Evolutionary conservation across 192 early-diverging fungal species (phyloP).

Genomic region (Diversispora epigaea): DNA sequence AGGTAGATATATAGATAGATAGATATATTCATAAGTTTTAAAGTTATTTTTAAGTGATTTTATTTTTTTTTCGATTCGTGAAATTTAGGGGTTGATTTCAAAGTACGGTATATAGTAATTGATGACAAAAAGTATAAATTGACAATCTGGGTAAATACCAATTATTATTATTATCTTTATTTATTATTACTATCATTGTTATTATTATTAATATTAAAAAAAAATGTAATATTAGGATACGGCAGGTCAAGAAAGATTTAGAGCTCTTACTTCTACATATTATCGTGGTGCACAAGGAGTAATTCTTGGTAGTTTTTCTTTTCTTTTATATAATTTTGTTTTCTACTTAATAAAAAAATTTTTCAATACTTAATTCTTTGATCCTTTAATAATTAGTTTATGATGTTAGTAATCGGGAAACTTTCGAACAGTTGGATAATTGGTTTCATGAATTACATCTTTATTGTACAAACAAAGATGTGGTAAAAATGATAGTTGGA

Average conservation of each 20-base stretch:
- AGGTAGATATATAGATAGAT: constrained; percentile 41
- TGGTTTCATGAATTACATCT: constrained; percentile 97
- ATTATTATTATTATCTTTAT: too few species aligned
- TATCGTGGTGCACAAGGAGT: constrained; percentile 98
- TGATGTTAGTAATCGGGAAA: constrained; percentile 91
- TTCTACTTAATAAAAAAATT: neutral
- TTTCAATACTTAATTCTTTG: neutral
- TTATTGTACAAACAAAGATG: constrained; percentile 80
- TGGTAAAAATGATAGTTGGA: constrained; percentile 97
- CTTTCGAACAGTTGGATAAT: constrained; percentile 88
- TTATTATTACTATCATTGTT: too few species aligned
- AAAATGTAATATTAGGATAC: constrained; percentile 72
- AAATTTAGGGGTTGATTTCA: constrained; percentile 90
- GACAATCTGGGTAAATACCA: constrained; percentile 80
- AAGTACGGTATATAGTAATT: constrained; percentile 85
- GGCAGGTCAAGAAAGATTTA: constrained; percentile 97
- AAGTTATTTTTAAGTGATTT: neutral
- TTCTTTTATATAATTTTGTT: neutral
- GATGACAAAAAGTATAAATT: constrained; percentile 91
- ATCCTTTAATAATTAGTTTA: constrained; percentile 65
- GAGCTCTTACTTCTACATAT: constrained; percentile 95
- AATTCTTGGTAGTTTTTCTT: constrained; percentile 69
- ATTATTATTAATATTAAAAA: too few species aligned
- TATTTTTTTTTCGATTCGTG: neutral
- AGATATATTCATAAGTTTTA: neutral